phyloP scores from a whole-genome alignment of 805 yeast genomes.

The Kodamaea jinghongensis region DNA sequence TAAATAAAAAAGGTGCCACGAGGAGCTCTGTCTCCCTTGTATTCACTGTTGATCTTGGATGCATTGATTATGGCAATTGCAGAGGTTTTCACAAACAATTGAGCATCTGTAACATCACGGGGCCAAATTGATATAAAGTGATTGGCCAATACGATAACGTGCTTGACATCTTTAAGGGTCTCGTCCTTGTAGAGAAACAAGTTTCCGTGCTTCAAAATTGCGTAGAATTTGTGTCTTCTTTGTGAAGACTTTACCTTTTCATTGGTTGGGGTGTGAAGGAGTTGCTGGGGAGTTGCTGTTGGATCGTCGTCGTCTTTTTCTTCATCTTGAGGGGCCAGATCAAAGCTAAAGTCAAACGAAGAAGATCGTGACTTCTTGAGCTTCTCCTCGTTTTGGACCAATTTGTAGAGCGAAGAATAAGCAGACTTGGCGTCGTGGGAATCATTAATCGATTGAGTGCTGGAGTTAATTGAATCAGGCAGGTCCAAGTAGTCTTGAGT shows the following conservation, averaged over 20 bases:
- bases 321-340: conserved; percentile 1
- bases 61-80: conserved; percentile 68
- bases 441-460: conserved; percentile 42
- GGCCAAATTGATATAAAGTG: conserved; percentile 86
- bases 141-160: conserved; percentile 73
- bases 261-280: not conserved
- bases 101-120: conserved; percentile 65
- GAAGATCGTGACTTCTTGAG: conserved; percentile 9
- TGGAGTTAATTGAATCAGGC: conserved; percentile 45
- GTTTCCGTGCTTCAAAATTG: conserved; percentile 81
- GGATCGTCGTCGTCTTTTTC: conserved; percentile 5
- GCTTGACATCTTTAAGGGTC: conserved; percentile 59
- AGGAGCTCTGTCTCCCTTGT: conserved; percentile 19
- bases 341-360: conserved; percentile 11
- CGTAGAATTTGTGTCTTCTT: conserved; percentile 62
- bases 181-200: conserved; percentile 80
- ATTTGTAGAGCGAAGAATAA: conserved; percentile 57
- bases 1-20: conserved; percentile 57
- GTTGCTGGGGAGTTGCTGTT: conserved; percentile 1
- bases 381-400: conserved; percentile 39
- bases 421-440: conserved; percentile 50
- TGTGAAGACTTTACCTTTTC: conserved; percentile 21
- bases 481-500: conserved; percentile 64
- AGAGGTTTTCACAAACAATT: conserved; percentile 73
- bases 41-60: conserved; percentile 12